phyloP scores from a whole-genome alignment of 2,329 filamentous ascomycete genomes.

The Trichoderma gracile region DNA sequence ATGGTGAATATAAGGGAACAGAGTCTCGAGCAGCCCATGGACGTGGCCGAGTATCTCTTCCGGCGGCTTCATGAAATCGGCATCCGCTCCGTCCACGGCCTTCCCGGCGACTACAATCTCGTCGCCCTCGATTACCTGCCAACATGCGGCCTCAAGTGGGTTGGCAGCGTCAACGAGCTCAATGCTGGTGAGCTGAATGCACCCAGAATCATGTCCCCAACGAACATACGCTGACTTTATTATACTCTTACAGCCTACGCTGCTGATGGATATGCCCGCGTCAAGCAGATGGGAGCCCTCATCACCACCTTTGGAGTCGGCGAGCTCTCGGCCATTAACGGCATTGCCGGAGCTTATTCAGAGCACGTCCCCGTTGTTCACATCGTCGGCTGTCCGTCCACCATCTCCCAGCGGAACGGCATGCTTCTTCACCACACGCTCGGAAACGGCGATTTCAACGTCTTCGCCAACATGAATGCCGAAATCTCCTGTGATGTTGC shows the following conservation, averaged over 20 bases:
- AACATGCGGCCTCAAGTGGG: slow-evolving; percentile 61
- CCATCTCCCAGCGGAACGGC: slow-evolving; percentile 49
- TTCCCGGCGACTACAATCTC: slow-evolving; percentile 75
- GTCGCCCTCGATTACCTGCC: slow-evolving; percentile 66
- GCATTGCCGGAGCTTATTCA: slow-evolving; percentile 70
- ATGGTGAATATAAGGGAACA: slow-evolving; percentile 43
- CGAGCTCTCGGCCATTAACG: slow-evolving; percentile 72
- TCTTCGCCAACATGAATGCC: slow-evolving; percentile 77
- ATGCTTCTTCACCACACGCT: slow-evolving; percentile 67
- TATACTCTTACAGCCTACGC: slow-evolving; percentile 59
- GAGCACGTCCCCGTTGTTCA: slow-evolving; percentile 73
- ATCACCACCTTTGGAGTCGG: slow-evolving; percentile 77
- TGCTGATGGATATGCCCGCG: slow-evolving; percentile 76
- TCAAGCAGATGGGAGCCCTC: slow-evolving; percentile 69
- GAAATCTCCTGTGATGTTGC: slow-evolving; percentile 70
- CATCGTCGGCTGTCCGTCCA: slow-evolving; percentile 59
- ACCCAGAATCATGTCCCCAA: neutral
- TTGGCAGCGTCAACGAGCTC: slow-evolving; percentile 70
- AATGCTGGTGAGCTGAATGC: slow-evolving; percentile 59
- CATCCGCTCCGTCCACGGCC: slow-evolving; percentile 64
- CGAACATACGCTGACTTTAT: slow-evolving; percentile 26
- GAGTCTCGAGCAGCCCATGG: slow-evolving; percentile 51
- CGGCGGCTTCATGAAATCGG: slow-evolving; percentile 63
- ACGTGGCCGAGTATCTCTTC: slow-evolving; percentile 70
- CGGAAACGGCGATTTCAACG: slow-evolving; percentile 77